Base-by-base conservation (phyloP, 1,139 yeast species). In the Debaryomyces sp. region DNA sequence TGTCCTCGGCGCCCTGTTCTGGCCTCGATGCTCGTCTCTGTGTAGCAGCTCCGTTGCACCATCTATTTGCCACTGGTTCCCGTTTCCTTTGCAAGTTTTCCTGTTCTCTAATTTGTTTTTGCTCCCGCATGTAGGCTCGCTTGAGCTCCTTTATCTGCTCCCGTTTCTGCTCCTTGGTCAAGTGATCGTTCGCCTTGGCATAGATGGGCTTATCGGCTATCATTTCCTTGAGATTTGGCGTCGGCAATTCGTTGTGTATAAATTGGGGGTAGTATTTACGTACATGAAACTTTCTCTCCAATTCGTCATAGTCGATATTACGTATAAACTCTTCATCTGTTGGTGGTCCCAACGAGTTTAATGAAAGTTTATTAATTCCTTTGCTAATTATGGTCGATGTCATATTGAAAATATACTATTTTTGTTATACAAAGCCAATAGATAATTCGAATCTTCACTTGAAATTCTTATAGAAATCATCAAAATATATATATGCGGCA, bases 181-280 rank as follows among this genome's bases (percentile, higher is more conserved):
- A 59, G 49, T 68, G 73, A 48, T 64, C 64, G 52, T 74, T 75
- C 36, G 78, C 80, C 27, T 71, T 67, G 36, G 67, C 59, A 49
- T 76, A 76, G 22, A 76, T 75, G 4, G 80, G 81, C 51, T 73
- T 73, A 49, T 72, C 71, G 23, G 57, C 54, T 13, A 76, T 64
- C 60, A 73, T 57, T 42, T 62, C 67, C 48, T 63, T 64, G 42
- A 76, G 62, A 39, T 61, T 61, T 3, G 80, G 80, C 2, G 80
- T 75, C 18, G 68, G 58, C 4, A 67, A 61, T 26, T 66, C 67
- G 56, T 76, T 75, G 51, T 75, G 80, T 50, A 76, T 67, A 55
- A 60, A 72, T 46, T 61, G 57, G 3, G 80, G 81, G 44, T 68
- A 68, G 56, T 75, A 75, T 53, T 74, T 75, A 54, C 63, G 67